These are phyloP conservation scores for Exophiala spinifera DNA, from an alignment of 2,329 filamentous ascomycete species.

Conservation along the genomic window DNA sequence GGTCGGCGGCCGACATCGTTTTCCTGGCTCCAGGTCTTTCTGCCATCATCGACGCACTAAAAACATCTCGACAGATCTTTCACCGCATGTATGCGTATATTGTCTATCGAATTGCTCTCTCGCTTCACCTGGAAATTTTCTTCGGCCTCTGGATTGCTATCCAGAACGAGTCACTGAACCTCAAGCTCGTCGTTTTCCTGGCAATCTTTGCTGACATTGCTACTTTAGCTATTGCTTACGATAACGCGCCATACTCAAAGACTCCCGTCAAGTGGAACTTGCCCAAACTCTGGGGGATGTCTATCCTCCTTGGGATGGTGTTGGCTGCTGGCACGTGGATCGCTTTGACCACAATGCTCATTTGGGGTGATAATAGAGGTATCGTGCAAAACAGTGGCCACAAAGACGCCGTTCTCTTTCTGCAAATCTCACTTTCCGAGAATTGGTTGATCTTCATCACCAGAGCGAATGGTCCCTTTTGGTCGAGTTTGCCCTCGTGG, in stretches of 20 bases:
- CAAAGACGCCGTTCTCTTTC: conserved; percentile 78
- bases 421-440: conserved; percentile 85
- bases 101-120: conserved; percentile 90
- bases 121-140: conserved; percentile 87
- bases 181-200: conserved; percentile 87
- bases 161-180: conserved; percentile 77
- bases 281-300: conserved; percentile 91
- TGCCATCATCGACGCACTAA: conserved; percentile 87
- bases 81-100: conserved; percentile 97
- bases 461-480: conserved; percentile 87
- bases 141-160: conserved; percentile 89
- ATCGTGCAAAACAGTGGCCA: conserved; percentile 87
- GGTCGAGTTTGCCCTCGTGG: conserved; percentile 85
- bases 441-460: conserved; percentile 98
- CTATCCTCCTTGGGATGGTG: conserved; percentile 75
- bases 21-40: conserved; percentile 89
- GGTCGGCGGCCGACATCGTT: conserved; percentile 88
- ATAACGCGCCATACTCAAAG: conserved; percentile 84
- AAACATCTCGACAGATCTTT: conserved; percentile 92
- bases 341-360: conserved; percentile 79
- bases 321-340: conserved; percentile 85
- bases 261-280: conserved; percentile 92
- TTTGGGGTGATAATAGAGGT: conserved; percentile 65
- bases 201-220: conserved; percentile 93
- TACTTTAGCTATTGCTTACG: conserved; percentile 87